Base-by-base conservation (phyloP, 2,329 filamentous ascomycete genomes). In the Penicillium digitatum region DNA sequence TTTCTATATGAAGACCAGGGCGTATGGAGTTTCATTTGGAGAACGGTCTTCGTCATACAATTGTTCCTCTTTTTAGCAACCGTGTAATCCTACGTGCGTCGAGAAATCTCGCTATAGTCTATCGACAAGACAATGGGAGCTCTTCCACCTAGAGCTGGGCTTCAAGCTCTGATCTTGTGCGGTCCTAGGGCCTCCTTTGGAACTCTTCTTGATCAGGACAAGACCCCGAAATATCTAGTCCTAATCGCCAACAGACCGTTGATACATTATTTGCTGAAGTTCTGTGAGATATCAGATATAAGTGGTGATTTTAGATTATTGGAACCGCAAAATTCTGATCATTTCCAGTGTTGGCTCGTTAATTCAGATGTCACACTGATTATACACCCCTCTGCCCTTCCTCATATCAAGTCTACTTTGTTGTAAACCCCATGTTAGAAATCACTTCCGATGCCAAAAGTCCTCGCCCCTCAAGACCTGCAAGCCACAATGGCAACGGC, bases 121-220 rank as follows among this genome's bases (percentile, higher is more conserved):
- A 49, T 10, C 12, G 10, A 39, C 4, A n/a, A 16, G 12, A 42
- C 27, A 3, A 49, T 42, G 38, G 37, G 5, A 8, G 5, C 3
- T 24, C 16, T 14, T 9, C 6, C 18, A 5, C 5, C n/a, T 45
- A 20, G 8, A 22, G 18, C n/a, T 22, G 48, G 39, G 2, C 3
- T 38, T 20, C 48, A 52, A 45, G 48, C 32, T 12, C n/a, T 52
- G 14, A 52, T 52, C 2, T 12, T 52, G 8, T 52, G 48, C 10
- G 48, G 48, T 12, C 39, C 48, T 45, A 32, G 48, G 10, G 38
- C 29, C 7, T 52, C 40, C 12, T 52, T 52, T 45, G 48, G n/a
- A 1, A 52, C 29, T 22, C 24, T 52, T 18, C 48, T 52, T 9
- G 3, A 24, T 11, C 39, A 34, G 24, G 40, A 38, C n/a, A 22